A percentile compares a stretch with the other conserved stretches of the same genome.
These are phyloP conservation scores for Leishmania aethiopica DNA, from an alignment of 208 protist genomes.

Conservation along the genomic window DNA sequence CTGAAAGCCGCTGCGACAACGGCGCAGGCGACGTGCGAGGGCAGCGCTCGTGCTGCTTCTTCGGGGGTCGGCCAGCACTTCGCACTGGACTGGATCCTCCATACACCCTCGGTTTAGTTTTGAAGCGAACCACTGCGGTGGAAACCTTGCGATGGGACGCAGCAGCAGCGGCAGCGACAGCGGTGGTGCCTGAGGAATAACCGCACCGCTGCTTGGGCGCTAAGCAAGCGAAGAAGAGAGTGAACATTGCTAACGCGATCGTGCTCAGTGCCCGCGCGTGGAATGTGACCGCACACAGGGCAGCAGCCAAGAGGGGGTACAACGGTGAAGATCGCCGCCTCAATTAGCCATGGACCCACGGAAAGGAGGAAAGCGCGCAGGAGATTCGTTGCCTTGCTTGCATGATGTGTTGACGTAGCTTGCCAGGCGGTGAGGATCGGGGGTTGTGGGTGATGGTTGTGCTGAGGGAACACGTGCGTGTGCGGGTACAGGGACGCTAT, in stretches of 20 bases:
- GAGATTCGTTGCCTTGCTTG: not conserved
- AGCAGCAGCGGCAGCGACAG: not conserved
- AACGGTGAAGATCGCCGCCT: not conserved
- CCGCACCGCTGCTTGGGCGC: not conserved
- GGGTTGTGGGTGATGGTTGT: not conserved
- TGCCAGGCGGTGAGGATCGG: not conserved
- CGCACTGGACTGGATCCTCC: not conserved
- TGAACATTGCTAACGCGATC: not conserved
- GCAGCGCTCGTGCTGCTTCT: not conserved
- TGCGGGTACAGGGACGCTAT: not conserved
- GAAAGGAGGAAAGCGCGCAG: not conserved
- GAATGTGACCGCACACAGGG: not conserved
- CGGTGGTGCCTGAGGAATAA: not conserved
- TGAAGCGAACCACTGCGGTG: not conserved
- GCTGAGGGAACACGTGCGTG: not conserved
- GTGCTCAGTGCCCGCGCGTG: not conserved
- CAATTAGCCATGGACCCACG: not conserved
- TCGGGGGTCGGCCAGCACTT: not conserved
- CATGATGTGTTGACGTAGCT: not conserved
- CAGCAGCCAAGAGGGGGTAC: not conserved
- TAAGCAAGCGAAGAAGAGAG: constrained; percentile 8
- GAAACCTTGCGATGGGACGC: not conserved
- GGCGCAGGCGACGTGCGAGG: not conserved
- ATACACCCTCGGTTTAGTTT: not conserved
- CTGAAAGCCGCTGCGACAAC: not conserved